These are phyloP conservation scores for Chernovozyma sophiae-reginae DNA, from an alignment of 1,139 yeast species.

Conservation along the genomic window DNA sequence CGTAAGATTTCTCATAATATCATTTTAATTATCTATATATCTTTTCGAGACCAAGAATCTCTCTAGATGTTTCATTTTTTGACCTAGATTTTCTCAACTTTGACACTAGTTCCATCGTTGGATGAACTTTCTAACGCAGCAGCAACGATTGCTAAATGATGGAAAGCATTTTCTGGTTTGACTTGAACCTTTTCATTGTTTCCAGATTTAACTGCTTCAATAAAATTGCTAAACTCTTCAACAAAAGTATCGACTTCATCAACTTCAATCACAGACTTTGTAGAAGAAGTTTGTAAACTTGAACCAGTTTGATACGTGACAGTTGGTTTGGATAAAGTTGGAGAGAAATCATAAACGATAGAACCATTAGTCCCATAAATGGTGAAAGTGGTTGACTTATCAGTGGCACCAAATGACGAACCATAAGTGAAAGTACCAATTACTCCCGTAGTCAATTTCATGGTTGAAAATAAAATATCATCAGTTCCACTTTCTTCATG, in stretches of 20 bases:
- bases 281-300: conserved; percentile 39
- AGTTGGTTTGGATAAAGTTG: conserved; percentile 45
- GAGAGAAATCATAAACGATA: conserved; percentile 58
- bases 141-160: conserved; percentile 83
- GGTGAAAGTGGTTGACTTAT: conserved; percentile 59
- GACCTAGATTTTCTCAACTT: conserved; percentile 29
- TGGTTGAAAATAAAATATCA: conserved; percentile 71
- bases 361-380: conserved; percentile 81
- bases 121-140: conserved; percentile 75
- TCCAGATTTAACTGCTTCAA: conserved; percentile 59
- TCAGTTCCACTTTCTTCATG: conserved; percentile 74
- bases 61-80: no score
- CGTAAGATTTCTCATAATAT: no score
- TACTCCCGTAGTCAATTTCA: conserved; percentile 56
- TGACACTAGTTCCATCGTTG: conserved; percentile 53
- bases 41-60: no score
- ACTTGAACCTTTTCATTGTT: conserved; percentile 58
- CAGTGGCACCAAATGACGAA: conserved; percentile 83
- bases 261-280: conserved; percentile 45
- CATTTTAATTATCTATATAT: no score
- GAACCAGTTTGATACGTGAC: conserved; percentile 45
- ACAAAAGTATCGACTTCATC: conserved; percentile 51
- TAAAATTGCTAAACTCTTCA: conserved; percentile 71
- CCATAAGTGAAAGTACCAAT: conserved; percentile 91
- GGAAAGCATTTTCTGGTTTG: conserved; percentile 76